Base-by-base conservation (phyloP, 495 filamentous ascomycete species). In the Daldinia vernicosa region DNA sequence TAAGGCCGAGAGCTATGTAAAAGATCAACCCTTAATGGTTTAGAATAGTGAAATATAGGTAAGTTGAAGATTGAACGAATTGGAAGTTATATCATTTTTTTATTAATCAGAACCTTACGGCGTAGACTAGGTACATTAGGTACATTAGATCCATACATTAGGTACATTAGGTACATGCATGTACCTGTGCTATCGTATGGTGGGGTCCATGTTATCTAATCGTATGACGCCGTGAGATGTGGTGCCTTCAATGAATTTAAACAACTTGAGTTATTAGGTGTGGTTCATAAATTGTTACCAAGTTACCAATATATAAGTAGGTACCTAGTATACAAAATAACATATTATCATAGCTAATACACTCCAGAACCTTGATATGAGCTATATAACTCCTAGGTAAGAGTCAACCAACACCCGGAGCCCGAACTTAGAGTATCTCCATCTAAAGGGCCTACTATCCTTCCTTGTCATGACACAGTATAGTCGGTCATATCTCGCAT, bases 71-170 rank as follows among this genome's bases (percentile, higher is more conserved):
- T 28, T 60, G 56, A 43, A 43, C 24, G 56, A 58, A 26, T 58
- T 30, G 14, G n/a, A 56, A 35, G 56, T 60, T 60, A 45, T 37
- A 60, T 60, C 15, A 60, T 59, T 59, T 59, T 55, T 8, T 37
- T 17, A 26, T 59, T 27, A 6, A 60, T 56, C 0, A 53, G 27
- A 15, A 30, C n/a, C n/a, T n/a, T n/a, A 57, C 32, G 33, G 54
- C 54, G 30, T 57, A 32, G 30, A 19, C 54, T 17, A 8, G 32
- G 1, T 40, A 39, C 52, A 7, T 30, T 22, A 33, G 5, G 14
- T 32, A 32, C 30, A 4, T 2, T 7, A 39, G 35, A 17, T 43
- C n/a, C n/a, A 6, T 43, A 45, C 17, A 45, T 9, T 7, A 45
- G 40, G 40, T 22, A 45, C 40, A 6, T 43, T 17, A 15, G 28